Evolutionary conservation across 306 rosid genomes (phyloP), one percentile per base, ranked within the genome.

Genomic region (Medicago lupulina): DNA sequence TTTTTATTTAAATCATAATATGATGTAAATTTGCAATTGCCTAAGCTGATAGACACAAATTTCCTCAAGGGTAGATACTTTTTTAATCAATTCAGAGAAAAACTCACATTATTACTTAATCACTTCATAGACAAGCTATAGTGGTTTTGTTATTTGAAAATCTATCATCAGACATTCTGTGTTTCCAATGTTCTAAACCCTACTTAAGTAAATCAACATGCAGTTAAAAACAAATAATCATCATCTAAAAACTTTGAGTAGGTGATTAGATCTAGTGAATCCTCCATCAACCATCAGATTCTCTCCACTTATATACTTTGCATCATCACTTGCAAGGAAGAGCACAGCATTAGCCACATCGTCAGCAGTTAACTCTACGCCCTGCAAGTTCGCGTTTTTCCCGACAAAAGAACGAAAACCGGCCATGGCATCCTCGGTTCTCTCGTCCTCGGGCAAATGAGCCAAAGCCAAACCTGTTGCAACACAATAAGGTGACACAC

Each of bases 221-320:
- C 72, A 34, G 9, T 10, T 13, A 23, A 73, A 16, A 70, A 73
- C 50, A 31, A 39, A 41, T 17, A 71, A 46, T 84, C 75, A 54
- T 93, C 86, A 89, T 67, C 91, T 84, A 71, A 91, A 93, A 73
- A 85, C 91, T 19, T 78, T 40, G 16, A 91, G 79, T 0, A 81
- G 69, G 83, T 93, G 97, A 76, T 76, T 93, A 43, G 17, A 72
- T 14, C 28, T 59, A 5, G 89, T 66, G 68, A 91, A 86, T 41
- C 97, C 98, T 19, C 98, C 97, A 79, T 93, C 97, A 67, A 93
- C 55, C 86, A 88, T 79, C 49, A 91, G 86, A 82, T 93, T 93
- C 53, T 61, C 82, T 57, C 93, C 97, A 69, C 97, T 93, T 4
- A 93, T 68, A 70, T 89, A 91, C 73, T 60, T 86, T 10, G 96